Evolutionary conservation across 2,329 filamentous ascomycete species (phyloP).

Genomic region (Waltergamsia citrina): DNA sequence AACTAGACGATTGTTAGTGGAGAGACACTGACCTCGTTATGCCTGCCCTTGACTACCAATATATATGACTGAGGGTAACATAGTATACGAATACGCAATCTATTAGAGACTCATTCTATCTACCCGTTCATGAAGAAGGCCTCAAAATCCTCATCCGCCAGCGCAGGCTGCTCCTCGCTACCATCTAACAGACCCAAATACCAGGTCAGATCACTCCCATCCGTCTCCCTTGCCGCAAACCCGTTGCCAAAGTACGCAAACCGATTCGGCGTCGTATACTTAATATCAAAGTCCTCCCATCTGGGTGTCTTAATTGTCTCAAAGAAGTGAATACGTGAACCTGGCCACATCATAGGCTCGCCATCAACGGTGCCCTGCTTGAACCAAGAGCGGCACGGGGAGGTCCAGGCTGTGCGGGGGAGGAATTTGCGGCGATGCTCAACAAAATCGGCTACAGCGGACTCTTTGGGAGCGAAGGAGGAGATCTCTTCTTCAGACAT

Average conservation of each 20-base stretch:
- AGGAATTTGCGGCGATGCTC: slow-evolving; percentile 39
- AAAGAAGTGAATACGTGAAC: slow-evolving; percentile 40
- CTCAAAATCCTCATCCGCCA: slow-evolving; percentile 13
- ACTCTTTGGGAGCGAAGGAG: slow-evolving; percentile 32
- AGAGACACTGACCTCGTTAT: no score
- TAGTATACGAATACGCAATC: no score
- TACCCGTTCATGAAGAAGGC: slow-evolving; percentile 12
- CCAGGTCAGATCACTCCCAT: slow-evolving; percentile 2
- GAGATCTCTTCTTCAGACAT: slow-evolving; percentile 40
- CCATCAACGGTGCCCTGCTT: slow-evolving; percentile 32
- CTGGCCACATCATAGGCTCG: slow-evolving; percentile 36
- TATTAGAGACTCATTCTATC: no score
- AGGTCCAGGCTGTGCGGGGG: slow-evolving; percentile 41
- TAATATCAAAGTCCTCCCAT: slow-evolving; percentile 38
- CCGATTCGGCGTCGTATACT: slow-evolving; percentile 56
- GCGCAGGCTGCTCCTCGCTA: slow-evolving; percentile 10
- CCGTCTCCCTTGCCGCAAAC: slow-evolving; percentile 48
- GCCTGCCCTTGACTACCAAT: no score
- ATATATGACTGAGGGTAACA: no score
- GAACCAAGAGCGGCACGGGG: slow-evolving; percentile 40
- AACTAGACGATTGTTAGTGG: no score
- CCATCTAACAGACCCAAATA: slow-evolving; percentile 4
- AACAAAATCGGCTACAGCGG: slow-evolving; percentile 39
- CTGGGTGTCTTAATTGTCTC: slow-evolving; percentile 38
- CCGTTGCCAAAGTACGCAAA: slow-evolving; percentile 43